Base-by-base conservation (phyloP, 352 stramenopile genomes). In the Globisporangium canariense region DNA sequence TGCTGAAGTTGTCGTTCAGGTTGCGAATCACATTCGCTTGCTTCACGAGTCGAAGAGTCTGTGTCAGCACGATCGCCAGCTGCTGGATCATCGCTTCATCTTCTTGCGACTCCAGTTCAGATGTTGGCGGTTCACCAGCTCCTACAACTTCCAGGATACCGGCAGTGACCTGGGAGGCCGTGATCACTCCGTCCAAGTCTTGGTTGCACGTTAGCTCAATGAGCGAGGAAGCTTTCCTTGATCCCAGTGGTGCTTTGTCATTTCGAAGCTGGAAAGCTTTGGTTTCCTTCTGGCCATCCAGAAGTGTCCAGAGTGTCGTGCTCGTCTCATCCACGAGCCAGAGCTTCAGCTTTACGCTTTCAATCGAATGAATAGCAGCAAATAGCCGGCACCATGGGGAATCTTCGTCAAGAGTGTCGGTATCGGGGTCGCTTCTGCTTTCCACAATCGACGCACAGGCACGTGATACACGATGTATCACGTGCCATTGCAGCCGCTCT, bases 311-410 rank as follows among this genome's bases (percentile, higher is more conserved):
- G 1, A 60, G 18, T 13, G 2, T 18, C 32, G 40, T 20, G 28
- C 11, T 32, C 20, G 8, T 22, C 10, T 54, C 50, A 25, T 60
- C 60, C 14, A 18, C 34, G 3, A 66, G 18, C 50, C 60, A 65
- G 9, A 65, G 40, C 30, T 16, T 60, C 28, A 45, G 45, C 30
- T 9, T 7, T n/a, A 41, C 14, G 5, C 4, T 2, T 34, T n/a
- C 41, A 11, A 60, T 45, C 8, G 20, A 20, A 7, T 14, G 38
- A 18, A 66, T 20, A 14, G 28, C 25, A 8, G 40, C 40, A 36
- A 66, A 66, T 16, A 66, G 30, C 0, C 9, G 38, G 3, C 9
- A 25, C 51, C 51, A 66, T 0, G 40, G 20, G 0, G 58, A 36
- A 3, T 45, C 18, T 22, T 10, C 18, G 30, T 62, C 41, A 8